A percentile compares a stretch with the other conserved stretches of the same genome.
Evolutionary conservation across 1,284 basidiomycete species (phyloP).

Genomic region (Trichosporon inkin): DNA sequence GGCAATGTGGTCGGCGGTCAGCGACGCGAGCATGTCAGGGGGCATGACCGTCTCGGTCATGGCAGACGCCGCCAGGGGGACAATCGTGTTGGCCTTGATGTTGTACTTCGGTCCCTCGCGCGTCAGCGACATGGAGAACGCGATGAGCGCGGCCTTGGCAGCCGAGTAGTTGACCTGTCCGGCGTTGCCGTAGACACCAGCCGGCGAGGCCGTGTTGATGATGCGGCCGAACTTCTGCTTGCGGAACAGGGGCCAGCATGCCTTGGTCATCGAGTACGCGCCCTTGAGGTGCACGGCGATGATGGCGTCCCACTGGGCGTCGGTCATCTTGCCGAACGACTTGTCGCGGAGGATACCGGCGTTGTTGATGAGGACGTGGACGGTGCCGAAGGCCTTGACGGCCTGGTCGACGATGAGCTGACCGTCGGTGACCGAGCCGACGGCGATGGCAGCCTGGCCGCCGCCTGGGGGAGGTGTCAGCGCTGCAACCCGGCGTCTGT

Average conservation of each 20-base stretch:
- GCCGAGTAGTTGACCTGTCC: slow-evolving; percentile 82
- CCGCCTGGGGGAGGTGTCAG: slow-evolving; percentile 57
- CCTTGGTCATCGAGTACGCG: slow-evolving; percentile 89
- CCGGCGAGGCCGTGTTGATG: slow-evolving; percentile 76
- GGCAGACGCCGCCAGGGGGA: slow-evolving; percentile 86
- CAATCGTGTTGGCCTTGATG: slow-evolving; percentile 83
- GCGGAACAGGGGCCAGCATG: slow-evolving; percentile 93
- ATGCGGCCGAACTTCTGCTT: slow-evolving; percentile 91
- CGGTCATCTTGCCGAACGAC: slow-evolving; percentile 84
- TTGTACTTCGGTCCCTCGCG: slow-evolving; percentile 88
- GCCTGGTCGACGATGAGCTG: slow-evolving; percentile 77
- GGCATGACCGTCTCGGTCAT: slow-evolving; percentile 97
- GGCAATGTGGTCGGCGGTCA: slow-evolving; percentile 91
- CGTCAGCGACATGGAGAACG: slow-evolving; percentile 87
- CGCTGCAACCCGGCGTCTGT: neutral
- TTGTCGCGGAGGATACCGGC: slow-evolving; percentile 86
- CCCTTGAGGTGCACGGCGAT: slow-evolving; percentile 93
- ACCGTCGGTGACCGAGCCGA: slow-evolving; percentile 85
- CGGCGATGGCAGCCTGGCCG: slow-evolving; percentile 80
- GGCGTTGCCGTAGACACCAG: slow-evolving; percentile 69
- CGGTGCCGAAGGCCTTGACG: slow-evolving; percentile 75
- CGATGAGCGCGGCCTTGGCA: slow-evolving; percentile 70
- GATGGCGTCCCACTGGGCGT: slow-evolving; percentile 79
- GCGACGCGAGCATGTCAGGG: slow-evolving; percentile 87
- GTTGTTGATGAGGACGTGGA: slow-evolving; percentile 90